phyloP scores from a whole-genome alignment of 768 basidiomycete species.

The Dendrothele bispora region DNA sequence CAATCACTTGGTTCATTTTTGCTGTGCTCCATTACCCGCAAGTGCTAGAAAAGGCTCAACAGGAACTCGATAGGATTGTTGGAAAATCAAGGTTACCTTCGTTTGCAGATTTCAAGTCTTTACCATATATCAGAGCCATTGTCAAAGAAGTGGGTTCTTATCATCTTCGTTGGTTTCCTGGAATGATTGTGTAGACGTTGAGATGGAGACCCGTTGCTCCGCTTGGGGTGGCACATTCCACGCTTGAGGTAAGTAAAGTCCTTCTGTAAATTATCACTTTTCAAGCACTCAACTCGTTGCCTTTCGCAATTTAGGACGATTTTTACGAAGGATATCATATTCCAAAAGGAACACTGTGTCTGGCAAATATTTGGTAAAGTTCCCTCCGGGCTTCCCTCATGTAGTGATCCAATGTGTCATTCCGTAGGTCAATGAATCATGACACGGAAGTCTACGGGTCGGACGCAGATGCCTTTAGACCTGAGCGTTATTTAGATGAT shows the following conservation, averaged over 20 bases:
- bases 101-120: constrained; percentile 25
- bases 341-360: constrained; percentile 9
- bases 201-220: constrained; percentile 29
- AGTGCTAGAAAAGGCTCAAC: constrained; percentile 32
- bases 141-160: constrained; percentile 37
- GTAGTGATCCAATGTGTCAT: background rate
- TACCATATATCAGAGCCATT: constrained; percentile 35
- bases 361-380: background rate
- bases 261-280: background rate
- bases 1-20: too few relatives aligned
- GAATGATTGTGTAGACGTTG: too few relatives aligned
- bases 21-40: constrained; percentile 36
- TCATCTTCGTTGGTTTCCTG: too few relatives aligned
- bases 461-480: background rate
- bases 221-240: constrained; percentile 23
- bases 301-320: constrained; percentile 13
- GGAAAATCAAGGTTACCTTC: constrained; percentile 31
- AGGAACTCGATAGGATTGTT: constrained; percentile 35
- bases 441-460: background rate
- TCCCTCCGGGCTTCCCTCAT: background rate
- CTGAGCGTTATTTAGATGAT: constrained; percentile 1
- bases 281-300: background rate
- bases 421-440: background rate
- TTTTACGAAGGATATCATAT: constrained; percentile 10
- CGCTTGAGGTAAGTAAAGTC: background rate